Evolutionary conservation across 2,329 filamentous ascomycete species (phyloP).

Genomic region (Lasiodiplodia hormozganensis): DNA sequence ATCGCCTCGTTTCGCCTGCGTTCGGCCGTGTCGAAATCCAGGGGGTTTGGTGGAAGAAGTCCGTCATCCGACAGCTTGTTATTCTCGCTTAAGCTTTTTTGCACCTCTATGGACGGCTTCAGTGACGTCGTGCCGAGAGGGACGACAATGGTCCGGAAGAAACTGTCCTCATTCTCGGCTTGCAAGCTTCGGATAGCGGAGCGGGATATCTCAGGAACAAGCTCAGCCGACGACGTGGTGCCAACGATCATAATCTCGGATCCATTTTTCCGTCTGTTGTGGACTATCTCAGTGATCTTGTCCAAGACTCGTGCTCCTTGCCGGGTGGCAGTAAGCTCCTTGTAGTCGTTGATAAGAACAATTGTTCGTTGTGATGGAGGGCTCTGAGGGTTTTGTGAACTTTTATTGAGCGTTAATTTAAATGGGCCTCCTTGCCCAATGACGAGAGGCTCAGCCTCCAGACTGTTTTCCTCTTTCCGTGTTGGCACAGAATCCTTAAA

Average conservation of each 20-base stretch:
- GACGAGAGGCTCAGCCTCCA: conserved; percentile 34
- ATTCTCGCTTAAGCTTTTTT: background rate
- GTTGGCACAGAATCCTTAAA: background rate
- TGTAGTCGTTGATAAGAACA: conserved; percentile 80
- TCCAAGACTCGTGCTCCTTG: conserved; percentile 74
- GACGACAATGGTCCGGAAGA: conserved; percentile 44
- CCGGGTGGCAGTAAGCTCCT: conserved; percentile 73
- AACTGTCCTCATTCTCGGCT: conserved; percentile 42
- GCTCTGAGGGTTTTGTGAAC: background rate
- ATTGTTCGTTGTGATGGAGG: conserved; percentile 58
- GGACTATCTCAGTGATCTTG: conserved; percentile 73
- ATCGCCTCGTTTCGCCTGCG: conserved; percentile 52
- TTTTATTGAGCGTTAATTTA: conserved; percentile 5
- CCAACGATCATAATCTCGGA: conserved; percentile 79
- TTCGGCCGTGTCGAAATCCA: background rate
- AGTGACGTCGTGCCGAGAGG: background rate
- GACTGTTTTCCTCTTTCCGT: background rate
- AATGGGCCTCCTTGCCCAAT: background rate
- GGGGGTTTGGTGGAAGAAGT: background rate
- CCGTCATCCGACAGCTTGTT: conserved; percentile 45
- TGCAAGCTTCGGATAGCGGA: conserved; percentile 56
- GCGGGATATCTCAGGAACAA: conserved; percentile 50
- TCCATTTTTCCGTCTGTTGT: conserved; percentile 74
- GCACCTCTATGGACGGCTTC: conserved; percentile 16
- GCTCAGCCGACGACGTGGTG: conserved; percentile 68